Evolutionary conservation across 1,139 yeast genomes (phyloP).

Genomic region (Debaryomyces singareniensis): DNA sequence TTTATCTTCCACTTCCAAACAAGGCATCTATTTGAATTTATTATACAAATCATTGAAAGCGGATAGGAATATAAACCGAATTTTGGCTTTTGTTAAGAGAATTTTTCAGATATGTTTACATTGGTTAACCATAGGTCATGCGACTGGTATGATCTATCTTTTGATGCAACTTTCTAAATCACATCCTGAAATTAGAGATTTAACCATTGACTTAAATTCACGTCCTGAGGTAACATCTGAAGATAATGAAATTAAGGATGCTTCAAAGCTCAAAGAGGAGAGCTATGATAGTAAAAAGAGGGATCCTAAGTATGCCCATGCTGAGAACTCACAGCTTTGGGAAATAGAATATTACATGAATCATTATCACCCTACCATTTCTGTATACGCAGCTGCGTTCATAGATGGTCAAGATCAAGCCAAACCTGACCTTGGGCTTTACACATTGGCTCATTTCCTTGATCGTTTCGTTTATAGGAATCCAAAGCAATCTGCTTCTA

Average conservation of each 20-base stretch:
- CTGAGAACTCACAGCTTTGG: slow-evolving; percentile 79
- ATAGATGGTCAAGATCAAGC: slow-evolving; percentile 40
- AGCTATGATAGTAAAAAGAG: slow-evolving; percentile 82
- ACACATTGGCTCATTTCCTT: slow-evolving; percentile 81
- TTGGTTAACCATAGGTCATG: slow-evolving; percentile 86
- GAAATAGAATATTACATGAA: slow-evolving; percentile 66
- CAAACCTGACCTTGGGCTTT: slow-evolving; percentile 83
- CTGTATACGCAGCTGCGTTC: slow-evolving; percentile 69
- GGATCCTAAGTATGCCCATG: slow-evolving; percentile 85
- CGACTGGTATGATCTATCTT: slow-evolving; percentile 82
- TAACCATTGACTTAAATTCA: slow-evolving; percentile 35
- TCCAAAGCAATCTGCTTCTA: slow-evolving; percentile 66
- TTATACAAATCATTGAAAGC: slow-evolving; percentile 76
- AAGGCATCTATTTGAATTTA: slow-evolving; percentile 81
- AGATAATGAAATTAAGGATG: slow-evolving; percentile 8
- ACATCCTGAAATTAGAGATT: slow-evolving; percentile 35
- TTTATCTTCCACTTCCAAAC: slow-evolving; percentile 76
- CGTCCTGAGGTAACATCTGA: slow-evolving; percentile 22
- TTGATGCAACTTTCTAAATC: slow-evolving; percentile 54
- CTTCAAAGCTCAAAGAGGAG: slow-evolving; percentile 18
- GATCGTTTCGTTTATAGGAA: slow-evolving; percentile 94
- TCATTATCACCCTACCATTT: slow-evolving; percentile 91
- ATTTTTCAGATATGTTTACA: slow-evolving; percentile 76
- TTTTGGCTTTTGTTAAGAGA: slow-evolving; percentile 87
- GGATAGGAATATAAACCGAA: slow-evolving; percentile 60